Evolutionary conservation across 1,284 basidiomycete species (phyloP), one percentile per base, ranked within the genome.

Genomic region (Cryptococcus maquisensis): DNA sequence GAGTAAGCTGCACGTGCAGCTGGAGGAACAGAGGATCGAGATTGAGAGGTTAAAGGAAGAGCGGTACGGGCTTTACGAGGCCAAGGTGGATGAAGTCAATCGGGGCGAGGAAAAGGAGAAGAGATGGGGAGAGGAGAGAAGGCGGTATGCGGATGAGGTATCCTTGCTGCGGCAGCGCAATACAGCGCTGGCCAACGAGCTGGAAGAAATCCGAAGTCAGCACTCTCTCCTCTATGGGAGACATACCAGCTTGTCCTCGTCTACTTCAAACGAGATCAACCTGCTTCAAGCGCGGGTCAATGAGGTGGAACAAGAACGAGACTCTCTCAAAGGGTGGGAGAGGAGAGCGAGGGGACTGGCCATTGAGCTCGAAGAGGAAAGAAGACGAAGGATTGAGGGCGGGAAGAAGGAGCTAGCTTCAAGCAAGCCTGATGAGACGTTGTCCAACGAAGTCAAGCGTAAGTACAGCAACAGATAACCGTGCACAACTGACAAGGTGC

Each of bases 301-400:
- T 20, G 69, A 69, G 26, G 43, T 69, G 1, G 67, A 72, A 43
- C 55, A 55, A 2, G 66, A 71, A 43, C 41, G 64, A 1, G 63
- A 70, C 8, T 52, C 52, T 8, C 39, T 73, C 26, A 62, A 59
- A 42, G 51, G 50, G 3, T 70, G 69, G 64, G 62, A 74, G 44
- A 54, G 65, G 24, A 61, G 65, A 12, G 72, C 73, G 1, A 63
- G 66, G 26, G 60, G 64, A 13, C 53, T 76, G 8, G 54, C 65
- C 1, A 72, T 74, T 28, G 66, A 73, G 49, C 54, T 76, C 8
- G 75, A 76, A 55, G 68, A 69, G 54, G 56, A 63, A 49, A 66
- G 59, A 49, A 54, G 43, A 58, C 44, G 47, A 52, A 44, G 61
- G 42, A 57, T 62, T 32, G 63, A 53, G 12, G 54, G 47, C 21